Base-by-base conservation (phyloP, 129 eudicot species). In the Centella asiatica region DNA sequence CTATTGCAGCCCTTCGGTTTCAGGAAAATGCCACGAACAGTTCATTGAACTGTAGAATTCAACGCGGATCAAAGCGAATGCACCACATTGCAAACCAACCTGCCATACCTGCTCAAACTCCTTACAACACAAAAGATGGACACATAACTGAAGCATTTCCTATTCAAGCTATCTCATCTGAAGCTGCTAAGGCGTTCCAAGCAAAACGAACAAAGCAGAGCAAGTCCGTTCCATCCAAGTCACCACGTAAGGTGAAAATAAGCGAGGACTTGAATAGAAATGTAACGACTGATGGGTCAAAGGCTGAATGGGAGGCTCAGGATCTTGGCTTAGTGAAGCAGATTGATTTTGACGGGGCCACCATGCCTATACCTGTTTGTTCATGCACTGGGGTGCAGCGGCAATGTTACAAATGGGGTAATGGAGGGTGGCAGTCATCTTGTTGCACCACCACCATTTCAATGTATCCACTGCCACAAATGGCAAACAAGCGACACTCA, bases 351-450 rank as follows among this genome's bases (percentile, higher is more conserved):
- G 88, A 87, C 42, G 77, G 75, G 15, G 37, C 88, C 0, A 60
- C 85, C 0, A 83, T 87, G 88, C 85, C 88, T 3, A 81, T 76
- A 37, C 95, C 95, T 0, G 88, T 87, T 47, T 83, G 95, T 64
- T 72, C 92, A 1, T 87, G 95, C 65, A 87, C 95, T 0, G 92
- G 88, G 6, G 76, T 78, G 32, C 88, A 81, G 2, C 85, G 81
- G 48, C 92, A 87, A 4, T 87, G 95, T 63, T 80, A 87, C 59
- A 87, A 85, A 72, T 83, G 87, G 88, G 95, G 95, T 4, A 80
- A 45, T 9, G 95, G 86, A 18, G 87, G 95, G 15, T 86, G 95
- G 95, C 90, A 83, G 70, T 87, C 90, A 15, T 80, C 95, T 28
- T 80, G 95, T 60, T 87, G 95, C 72, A 87, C 89, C 2, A 86